Evolutionary conservation across 768 basidiomycete species (phyloP).

Genomic region (Collybia sp.): DNA sequence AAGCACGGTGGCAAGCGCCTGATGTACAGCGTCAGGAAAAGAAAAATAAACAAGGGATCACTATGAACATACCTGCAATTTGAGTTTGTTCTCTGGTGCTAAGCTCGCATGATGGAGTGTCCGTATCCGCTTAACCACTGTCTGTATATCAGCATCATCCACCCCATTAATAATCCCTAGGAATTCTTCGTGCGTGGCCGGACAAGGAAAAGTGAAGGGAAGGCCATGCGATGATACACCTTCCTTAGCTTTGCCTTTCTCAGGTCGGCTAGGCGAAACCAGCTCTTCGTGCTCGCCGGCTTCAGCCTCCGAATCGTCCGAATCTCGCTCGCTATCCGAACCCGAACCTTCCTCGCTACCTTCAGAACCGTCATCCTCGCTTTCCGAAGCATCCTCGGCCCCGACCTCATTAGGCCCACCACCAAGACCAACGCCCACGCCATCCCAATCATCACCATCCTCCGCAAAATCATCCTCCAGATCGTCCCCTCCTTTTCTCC

Average conservation of each 20-base stretch:
- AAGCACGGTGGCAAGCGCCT: constrained; percentile 75
- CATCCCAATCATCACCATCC: constrained; percentile 35
- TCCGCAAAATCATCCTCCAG: constrained; percentile 81
- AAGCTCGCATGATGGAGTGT: constrained; percentile 90
- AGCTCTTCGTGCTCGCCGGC: constrained; percentile 43
- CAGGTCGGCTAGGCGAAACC: constrained; percentile 19
- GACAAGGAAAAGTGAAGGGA: constrained; percentile 92
- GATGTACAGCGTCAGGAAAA: constrained; percentile 1
- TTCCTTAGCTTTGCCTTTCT: constrained; percentile 26
- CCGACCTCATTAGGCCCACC: constrained; percentile 25
- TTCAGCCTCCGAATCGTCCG: constrained; percentile 31
- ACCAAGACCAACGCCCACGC: constrained; percentile 36
- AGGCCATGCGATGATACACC: constrained; percentile 51
- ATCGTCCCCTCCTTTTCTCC: constrained; percentile 75
- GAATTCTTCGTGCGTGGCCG: constrained; percentile 82
- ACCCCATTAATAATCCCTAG: constrained; percentile 74
- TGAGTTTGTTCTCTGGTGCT: constrained; percentile 87
- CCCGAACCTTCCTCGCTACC: constrained; percentile 25
- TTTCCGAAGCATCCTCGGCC: constrained; percentile 33
- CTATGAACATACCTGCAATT: constrained; percentile 66
- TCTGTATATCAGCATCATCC: constrained; percentile 67
- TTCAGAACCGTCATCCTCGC: constrained; percentile 35
- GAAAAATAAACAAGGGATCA: not conserved
- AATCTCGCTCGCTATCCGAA: constrained; percentile 27
- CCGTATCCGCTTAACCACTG: constrained; percentile 86